These are phyloP conservation scores for Hydnum rufescens DNA, from an alignment of 768 basidiomycete genomes.

Conservation along the genomic window DNA sequence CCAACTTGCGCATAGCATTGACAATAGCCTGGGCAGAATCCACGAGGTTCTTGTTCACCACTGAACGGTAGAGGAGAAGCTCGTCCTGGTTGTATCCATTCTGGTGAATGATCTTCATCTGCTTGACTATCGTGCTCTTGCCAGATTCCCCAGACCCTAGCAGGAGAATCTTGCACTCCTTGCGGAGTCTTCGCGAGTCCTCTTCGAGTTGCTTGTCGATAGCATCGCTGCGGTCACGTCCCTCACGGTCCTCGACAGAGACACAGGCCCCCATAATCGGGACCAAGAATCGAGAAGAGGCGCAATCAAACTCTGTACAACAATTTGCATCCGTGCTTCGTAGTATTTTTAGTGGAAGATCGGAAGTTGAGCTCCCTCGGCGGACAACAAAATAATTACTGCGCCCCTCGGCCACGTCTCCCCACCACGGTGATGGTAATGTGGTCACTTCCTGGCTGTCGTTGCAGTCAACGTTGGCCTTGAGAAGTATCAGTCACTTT, in stretches of 20 bases:
- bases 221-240: constrained; percentile 3
- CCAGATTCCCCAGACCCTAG: constrained; percentile 88
- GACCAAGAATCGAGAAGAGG: too few species aligned
- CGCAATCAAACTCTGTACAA: too few species aligned
- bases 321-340: too few species aligned
- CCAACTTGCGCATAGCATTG: constrained; percentile 69
- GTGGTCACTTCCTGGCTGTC: too few species aligned
- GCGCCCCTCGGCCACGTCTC: too few species aligned
- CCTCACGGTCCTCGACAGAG: constrained; percentile 4
- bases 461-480: too few species aligned
- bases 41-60: constrained; percentile 71
- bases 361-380: too few species aligned
- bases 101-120: constrained; percentile 98
- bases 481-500: too few species aligned
- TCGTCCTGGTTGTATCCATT: constrained; percentile 69
- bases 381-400: too few species aligned
- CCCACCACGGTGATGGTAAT: too few species aligned
- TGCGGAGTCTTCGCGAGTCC: constrained; percentile 22
- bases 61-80: constrained; percentile 51
- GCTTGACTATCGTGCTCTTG: constrained; percentile 91
- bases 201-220: constrained; percentile 21
- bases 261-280: constrained; percentile 7
- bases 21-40: constrained; percentile 79
- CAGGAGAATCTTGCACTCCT: constrained; percentile 21
- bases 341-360: too few species aligned